Conservation (phyloP, 2,329 filamentous ascomycete genomes). For the Arthrobotrys sphaeroides region DNA sequence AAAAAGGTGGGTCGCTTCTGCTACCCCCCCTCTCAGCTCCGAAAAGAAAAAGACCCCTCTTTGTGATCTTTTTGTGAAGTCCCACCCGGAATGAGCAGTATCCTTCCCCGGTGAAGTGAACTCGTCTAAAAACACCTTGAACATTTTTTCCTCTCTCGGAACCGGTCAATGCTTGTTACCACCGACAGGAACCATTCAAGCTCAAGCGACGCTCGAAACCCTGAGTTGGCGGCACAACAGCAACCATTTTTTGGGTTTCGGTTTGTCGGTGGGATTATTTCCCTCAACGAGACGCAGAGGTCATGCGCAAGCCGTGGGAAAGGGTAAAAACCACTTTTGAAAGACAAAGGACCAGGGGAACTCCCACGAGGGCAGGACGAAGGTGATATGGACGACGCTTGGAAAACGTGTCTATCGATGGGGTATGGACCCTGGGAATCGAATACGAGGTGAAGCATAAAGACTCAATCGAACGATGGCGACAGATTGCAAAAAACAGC, state of each 20-base stretch:
- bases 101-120: conserved; percentile 50
- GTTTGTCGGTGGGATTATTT: conserved; percentile 31
- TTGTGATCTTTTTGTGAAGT: conserved; percentile 1
- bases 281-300: conserved; percentile 38
- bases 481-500: conserved; percentile 11
- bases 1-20: conserved; percentile 28
- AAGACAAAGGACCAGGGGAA: conserved; percentile 19
- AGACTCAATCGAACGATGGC: background rate
- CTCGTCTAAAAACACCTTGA: conserved; percentile 39
- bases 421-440: conserved; percentile 32
- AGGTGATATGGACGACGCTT: background rate
- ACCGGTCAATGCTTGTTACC: background rate
- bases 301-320: conserved; percentile 42
- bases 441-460: conserved; percentile 30
- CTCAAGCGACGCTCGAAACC: background rate
- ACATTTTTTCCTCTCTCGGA: conserved; percentile 2
- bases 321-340: conserved; percentile 3
- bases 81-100: conserved; percentile 47
- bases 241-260: background rate
- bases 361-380: background rate
- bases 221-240: background rate
- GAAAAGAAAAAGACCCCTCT: conserved; percentile 6
- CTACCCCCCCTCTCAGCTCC: conserved; percentile 8
- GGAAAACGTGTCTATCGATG: conserved; percentile 29
- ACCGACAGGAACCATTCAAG: conserved; percentile 28